Evolutionary conservation across 768 basidiomycete species (phyloP), one percentile per base, ranked within the genome.

Genomic region (Naganishia randhawae): DNA sequence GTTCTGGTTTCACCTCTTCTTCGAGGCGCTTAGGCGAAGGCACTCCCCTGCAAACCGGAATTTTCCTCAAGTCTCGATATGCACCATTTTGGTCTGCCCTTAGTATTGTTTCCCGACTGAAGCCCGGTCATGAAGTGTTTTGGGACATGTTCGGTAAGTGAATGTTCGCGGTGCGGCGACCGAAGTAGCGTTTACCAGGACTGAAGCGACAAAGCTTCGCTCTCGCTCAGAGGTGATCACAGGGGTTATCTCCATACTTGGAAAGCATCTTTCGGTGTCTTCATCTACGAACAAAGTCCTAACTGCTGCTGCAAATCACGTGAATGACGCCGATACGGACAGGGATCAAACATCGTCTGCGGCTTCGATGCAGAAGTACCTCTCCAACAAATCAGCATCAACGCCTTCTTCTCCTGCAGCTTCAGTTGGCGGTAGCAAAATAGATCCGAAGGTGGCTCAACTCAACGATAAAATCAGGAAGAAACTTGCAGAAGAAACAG

Each of bases 41-140:
- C 1, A 31, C 68, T 10, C 70, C 76, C 1, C 69, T 61, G 14
- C 35, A n/a, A 14, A 41, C 57, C 22, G 57, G 57, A 25, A 42
- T 72, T 37, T 77, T 75, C 63, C 72, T 77, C 69, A 77, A 77
- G 57, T 73, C 73, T 45, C 71, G 76, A 1, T 75, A 75, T 71
- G 76, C 73, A 25, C 75, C 76, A 0, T 77, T 72, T 55, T 70
- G 73, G 53, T 71, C 73, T 16, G 66, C 75, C 16, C 70, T 77
- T 68, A 73, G 72, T 16, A 70, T 74, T 13, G 50, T 75, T 72
- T 74, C 73, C 62, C 73, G 75, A 67, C 31, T 75, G 45, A 66
- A 70, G 13, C 66, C 62, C 29, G 52, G 63, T 25, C 75, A 73
- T 57, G 73, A 74, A 14, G 73, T 73, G 14, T 77, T 75, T 67